Evolutionary conservation across 2,329 filamentous ascomycete species (phyloP), one percentile per base, ranked within the genome.

Genomic region (Exophiala alcalophila): DNA sequence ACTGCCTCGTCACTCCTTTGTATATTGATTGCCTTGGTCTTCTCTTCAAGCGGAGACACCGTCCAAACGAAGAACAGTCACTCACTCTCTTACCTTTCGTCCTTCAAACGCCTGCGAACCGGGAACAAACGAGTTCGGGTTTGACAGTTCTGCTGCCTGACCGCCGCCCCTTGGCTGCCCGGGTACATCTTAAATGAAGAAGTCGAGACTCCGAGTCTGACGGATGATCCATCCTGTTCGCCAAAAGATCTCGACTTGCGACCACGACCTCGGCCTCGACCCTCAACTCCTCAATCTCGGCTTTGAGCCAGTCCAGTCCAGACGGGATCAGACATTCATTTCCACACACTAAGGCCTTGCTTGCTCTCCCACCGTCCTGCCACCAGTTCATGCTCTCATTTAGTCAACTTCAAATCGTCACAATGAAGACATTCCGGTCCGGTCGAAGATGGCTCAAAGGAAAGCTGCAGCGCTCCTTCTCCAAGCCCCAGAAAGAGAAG

Each of bases 401-500:
- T 16, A 19, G 11, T 10, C 14, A 42, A 20, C 12, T 51, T 14
- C 41, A 33, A 14, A 8, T 18, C 10, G 31, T 30, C 21, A 32
- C 28, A 10, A 50, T 50, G 49, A 31, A 41, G 15, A 50, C 40
- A 33, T 14, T 54, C 16, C 37, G 43, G 11, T 23, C 36, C 11
- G 47, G 43, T 12, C 38, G 32, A 20, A 41, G 33, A 21, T 49
- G 40, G 39, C 33, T 48, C 28, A 42, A 42, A 16, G 25, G 23
- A 12, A 50, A 48, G 23, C 16, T 51, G 14, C 18, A 27, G 5
- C 21, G 31, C 14, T 16, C 8, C 32, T 43, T 10, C 23, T 23
- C 41, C 9, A 23, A 32, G 19, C 9, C 21, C 23, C 26, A 20
- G 2, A 10, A 42, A 15, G 44, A 49, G 26, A 39, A 18, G 26